These are phyloP conservation scores for Penicillium subrubescens DNA, from an alignment of 495 filamentous ascomycete species.

Conservation along the genomic window DNA sequence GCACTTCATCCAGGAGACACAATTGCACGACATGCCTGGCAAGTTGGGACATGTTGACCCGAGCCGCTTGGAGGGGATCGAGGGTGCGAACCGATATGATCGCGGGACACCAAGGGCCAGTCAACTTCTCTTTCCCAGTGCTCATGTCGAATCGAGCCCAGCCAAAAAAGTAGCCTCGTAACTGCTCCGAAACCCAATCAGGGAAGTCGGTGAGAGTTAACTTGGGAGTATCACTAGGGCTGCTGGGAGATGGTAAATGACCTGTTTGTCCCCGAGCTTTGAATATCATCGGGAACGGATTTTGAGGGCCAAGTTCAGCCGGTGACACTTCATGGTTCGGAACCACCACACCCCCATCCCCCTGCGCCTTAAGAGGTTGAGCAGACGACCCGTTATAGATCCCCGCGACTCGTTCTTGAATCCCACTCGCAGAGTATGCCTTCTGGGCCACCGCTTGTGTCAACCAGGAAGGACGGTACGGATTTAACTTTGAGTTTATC, in stretches of 20 bases:
- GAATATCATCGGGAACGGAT: slow-evolving; percentile 62
- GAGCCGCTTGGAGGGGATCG: slow-evolving; percentile 40
- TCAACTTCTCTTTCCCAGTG: slow-evolving; percentile 18
- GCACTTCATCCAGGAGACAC: slow-evolving; percentile 45
- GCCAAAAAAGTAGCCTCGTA: slow-evolving; percentile 64
- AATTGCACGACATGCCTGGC: slow-evolving; percentile 47
- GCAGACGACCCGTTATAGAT: slow-evolving; percentile 22
- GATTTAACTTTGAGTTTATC: slow-evolving; percentile 40
- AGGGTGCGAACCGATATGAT: slow-evolving; percentile 50
- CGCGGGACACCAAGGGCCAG: slow-evolving; percentile 50
- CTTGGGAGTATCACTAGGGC: slow-evolving; percentile 13
- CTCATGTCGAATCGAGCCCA: slow-evolving; percentile 51
- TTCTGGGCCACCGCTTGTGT: slow-evolving; percentile 42
- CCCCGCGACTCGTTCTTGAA: slow-evolving; percentile 37
- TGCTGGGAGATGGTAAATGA: slow-evolving; percentile 37
- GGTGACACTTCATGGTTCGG: slow-evolving; percentile 14
- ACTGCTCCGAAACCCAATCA: slow-evolving; percentile 47
- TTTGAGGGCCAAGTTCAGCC: slow-evolving; percentile 52
- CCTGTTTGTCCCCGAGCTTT: slow-evolving; percentile 35
- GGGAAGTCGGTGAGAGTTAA: slow-evolving; percentile 40
- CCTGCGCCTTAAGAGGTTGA: slow-evolving; percentile 17
- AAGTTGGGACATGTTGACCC: slow-evolving; percentile 41
- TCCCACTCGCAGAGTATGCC: slow-evolving; percentile 42
- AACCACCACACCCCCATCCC: slow-evolving; percentile 16
- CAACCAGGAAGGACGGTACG: slow-evolving; percentile 41